Evolutionary conservation across 2,329 filamentous ascomycete genomes (phyloP).

Genomic region (Phoma sp.): DNA sequence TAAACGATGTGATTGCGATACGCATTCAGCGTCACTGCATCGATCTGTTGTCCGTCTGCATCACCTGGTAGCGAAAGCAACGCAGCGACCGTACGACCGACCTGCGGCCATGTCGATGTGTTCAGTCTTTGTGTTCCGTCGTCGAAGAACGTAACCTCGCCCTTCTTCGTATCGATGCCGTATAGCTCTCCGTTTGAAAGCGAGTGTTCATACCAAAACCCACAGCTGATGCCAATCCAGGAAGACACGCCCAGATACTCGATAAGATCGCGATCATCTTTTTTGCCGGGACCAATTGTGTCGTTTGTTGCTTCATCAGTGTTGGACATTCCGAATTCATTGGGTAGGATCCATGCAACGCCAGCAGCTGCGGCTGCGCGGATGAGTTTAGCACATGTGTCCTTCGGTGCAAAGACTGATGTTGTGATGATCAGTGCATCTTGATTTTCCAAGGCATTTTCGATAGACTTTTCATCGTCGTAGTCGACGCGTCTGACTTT

Average conservation of each 20-base stretch:
- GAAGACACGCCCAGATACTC: conserved; percentile 34
- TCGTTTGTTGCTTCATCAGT: conserved; percentile 18
- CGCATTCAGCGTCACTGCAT: conserved; percentile 19
- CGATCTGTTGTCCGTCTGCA: conserved; percentile 18
- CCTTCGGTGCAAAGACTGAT: conserved; percentile 31
- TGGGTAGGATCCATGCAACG: conserved; percentile 50
- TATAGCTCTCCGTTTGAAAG: conserved; percentile 34
- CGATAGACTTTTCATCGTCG: conserved; percentile 50
- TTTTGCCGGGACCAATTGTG: conserved; percentile 16
- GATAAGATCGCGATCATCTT: conserved; percentile 18
- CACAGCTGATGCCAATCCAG: conserved; percentile 32
- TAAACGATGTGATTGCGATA: conserved; percentile 45
- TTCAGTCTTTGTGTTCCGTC: conserved; percentile 41
- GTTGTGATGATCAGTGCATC: conserved; percentile 51
- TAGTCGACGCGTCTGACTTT: conserved; percentile 56
- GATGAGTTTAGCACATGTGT: conserved; percentile 42
- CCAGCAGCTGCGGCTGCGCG: conserved; percentile 46
- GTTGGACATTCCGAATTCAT: conserved; percentile 47
- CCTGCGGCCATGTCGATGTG: conserved; percentile 40
- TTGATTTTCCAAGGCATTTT: conserved; percentile 46
- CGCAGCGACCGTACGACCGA: conserved; percentile 41
- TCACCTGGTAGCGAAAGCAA: conserved; percentile 42
- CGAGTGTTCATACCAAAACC: conserved; percentile 49
- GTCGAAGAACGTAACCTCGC: conserved; percentile 35
- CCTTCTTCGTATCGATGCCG: conserved; percentile 47